Base-by-base conservation (phyloP, 1,284 basidiomycete species). In the Ganoderma sinense region DNA sequence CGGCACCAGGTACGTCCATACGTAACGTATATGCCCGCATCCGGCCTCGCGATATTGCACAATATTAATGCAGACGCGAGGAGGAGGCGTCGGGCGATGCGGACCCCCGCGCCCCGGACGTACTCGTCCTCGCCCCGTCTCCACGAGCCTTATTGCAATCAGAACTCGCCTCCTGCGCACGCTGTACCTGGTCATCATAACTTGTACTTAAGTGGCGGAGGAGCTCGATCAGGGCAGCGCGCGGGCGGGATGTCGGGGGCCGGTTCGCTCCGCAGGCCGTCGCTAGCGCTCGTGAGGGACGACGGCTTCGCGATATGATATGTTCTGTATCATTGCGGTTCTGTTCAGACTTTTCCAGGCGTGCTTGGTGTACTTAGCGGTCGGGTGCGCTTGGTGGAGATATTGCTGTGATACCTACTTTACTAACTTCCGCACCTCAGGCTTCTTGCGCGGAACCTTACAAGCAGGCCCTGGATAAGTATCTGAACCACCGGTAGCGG, bases 161-260 rank as follows among this genome's bases (percentile, higher is more conserved):
- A 23, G 45, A 48, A 23, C 45, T n/a, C n/a, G n/a, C n/a, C n/a
- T n/a, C n/a, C n/a, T n/a, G n/a, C n/a, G n/a, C n/a, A n/a, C n/a
- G n/a, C n/a, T n/a, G n/a, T n/a, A n/a, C n/a, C n/a, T n/a, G n/a
- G n/a, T n/a, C n/a, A n/a, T n/a, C n/a, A n/a, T n/a, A n/a, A n/a
- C n/a, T n/a, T 20, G 20, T 48, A 6, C 20, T 8, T 23, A 23
- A 7, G 45, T 23, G 48, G 48, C 29, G 53, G 56, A 39, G 33
- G 16, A 4, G 20, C 56, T 59, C 56, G 36, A 59, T 59, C 31
- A 59, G 56, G 56, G 31, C 56, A 36, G 56, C 20, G 56, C 56
- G 36, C 36, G 36, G 7, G 36, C 7, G 36, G 36, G 36, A 36
- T 36, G 36, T 36, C 36, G 36, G 36, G 36, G 36, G 36, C 6